Evolutionary conservation across 768 basidiomycete species (phyloP).

Genomic region (Psilocybe sp.): DNA sequence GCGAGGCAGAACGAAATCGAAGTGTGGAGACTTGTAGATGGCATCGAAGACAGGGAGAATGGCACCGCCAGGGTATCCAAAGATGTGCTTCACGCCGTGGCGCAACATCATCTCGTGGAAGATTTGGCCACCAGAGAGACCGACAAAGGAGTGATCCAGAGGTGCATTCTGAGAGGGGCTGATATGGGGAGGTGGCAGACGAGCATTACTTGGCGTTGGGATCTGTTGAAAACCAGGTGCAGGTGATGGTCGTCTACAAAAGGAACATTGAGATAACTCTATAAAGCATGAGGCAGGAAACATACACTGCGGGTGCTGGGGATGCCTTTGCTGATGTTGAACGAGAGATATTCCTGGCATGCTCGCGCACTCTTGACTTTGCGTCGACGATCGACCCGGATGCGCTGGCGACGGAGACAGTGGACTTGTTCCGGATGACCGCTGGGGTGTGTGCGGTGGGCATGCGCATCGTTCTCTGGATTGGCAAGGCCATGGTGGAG

Average conservation of each 20-base stretch:
- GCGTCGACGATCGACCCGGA: slow-evolving; percentile 65
- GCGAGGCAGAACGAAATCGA: slow-evolving; percentile 92
- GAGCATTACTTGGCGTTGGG: slow-evolving; percentile 33
- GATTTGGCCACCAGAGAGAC: slow-evolving; percentile 93
- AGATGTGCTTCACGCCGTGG: slow-evolving; percentile 93
- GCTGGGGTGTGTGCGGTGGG: slow-evolving; percentile 18
- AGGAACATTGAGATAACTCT: slow-evolving; percentile 3
- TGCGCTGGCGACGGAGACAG: slow-evolving; percentile 12
- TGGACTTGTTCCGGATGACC: slow-evolving; percentile 25
- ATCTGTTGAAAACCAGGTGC: slow-evolving; percentile 51
- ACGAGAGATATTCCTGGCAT: slow-evolving; percentile 73
- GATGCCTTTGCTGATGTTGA: slow-evolving; percentile 59
- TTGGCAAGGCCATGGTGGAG: slow-evolving; percentile 24
- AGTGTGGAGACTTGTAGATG: slow-evolving; percentile 93
- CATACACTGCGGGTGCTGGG: slow-evolving; percentile 62
- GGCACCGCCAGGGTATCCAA: slow-evolving; percentile 97
- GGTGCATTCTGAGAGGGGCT: slow-evolving; percentile 42
- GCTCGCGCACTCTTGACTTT: slow-evolving; percentile 76
- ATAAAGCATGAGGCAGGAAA: slow-evolving; percentile 6
- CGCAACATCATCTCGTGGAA: slow-evolving; percentile 99
- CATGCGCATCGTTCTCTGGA: slow-evolving; percentile 21
- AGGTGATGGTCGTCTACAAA: slow-evolving; percentile 56
- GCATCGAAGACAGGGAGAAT: slow-evolving; percentile 99
- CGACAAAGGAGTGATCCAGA: slow-evolving; percentile 85
- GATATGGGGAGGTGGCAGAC: slow-evolving; percentile 28